Conservation (phyloP, 805 yeast genomes). For the Candida sanyiensis region DNA sequence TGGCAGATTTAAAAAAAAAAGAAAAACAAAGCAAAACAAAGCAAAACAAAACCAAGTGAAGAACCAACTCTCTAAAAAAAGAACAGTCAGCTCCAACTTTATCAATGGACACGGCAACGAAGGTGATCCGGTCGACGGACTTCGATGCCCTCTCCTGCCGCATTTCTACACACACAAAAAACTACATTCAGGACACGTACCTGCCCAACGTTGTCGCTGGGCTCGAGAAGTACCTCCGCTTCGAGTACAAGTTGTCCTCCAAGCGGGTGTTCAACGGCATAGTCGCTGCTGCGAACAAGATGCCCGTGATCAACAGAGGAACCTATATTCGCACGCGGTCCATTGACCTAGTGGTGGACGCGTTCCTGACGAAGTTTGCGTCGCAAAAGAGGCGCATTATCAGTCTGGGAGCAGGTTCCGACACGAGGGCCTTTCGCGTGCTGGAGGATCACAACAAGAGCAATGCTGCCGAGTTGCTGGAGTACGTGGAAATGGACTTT, state of each 20-base stretch:
- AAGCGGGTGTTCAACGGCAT: conserved; percentile 16
- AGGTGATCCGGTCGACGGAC: conserved; percentile 41
- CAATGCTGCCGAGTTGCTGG: too few species aligned
- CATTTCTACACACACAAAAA: conserved; percentile 41
- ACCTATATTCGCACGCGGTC: conserved; percentile 56
- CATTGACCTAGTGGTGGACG: conserved; percentile 41
- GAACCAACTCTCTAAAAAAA: too few species aligned
- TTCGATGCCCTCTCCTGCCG: conserved; percentile 68
- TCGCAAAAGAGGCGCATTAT: conserved; percentile 42
- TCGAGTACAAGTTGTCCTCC: conserved; percentile 19
- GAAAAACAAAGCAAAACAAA: too few species aligned
- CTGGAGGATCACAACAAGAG: conserved; percentile 24
- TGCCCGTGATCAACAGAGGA: conserved; percentile 68
- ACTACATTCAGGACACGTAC: conserved; percentile 40
- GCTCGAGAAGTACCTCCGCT: conserved; percentile 20
- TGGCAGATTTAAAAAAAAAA: too few species aligned
- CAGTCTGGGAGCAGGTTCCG: conserved; percentile 67
- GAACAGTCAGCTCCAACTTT: neutral
- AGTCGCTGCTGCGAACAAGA: conserved; percentile 14
- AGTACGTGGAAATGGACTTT: conserved; percentile 48
- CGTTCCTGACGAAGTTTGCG: conserved; percentile 32
- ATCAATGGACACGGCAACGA: neutral
- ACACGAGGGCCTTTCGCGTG: conserved; percentile 43
- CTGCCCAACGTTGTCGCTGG: conserved; percentile 16
- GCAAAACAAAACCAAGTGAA: too few species aligned